These are phyloP conservation scores for Ogataea hybrid DNA, from an alignment of 1,139 yeast species.

Conservation along the genomic window DNA sequence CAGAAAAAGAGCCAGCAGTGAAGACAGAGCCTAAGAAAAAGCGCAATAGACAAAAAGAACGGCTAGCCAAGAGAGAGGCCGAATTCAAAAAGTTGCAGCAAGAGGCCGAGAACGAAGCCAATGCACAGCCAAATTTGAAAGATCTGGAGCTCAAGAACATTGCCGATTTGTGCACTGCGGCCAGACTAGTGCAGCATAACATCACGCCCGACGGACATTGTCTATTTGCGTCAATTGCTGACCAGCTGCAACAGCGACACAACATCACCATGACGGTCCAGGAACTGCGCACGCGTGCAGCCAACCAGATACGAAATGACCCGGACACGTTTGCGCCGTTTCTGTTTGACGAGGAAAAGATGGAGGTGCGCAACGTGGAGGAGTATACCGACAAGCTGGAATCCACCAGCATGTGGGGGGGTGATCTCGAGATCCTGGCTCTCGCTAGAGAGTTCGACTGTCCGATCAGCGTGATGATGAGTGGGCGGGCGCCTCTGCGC, in stretches of 20 bases:
- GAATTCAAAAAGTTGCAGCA: slow-evolving; percentile 59
- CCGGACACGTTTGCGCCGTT: slow-evolving; percentile 78
- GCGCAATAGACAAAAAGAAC: slow-evolving; percentile 82
- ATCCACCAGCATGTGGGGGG: slow-evolving; percentile 90
- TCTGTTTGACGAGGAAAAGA: slow-evolving; percentile 72
- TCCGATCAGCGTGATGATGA: slow-evolving; percentile 72
- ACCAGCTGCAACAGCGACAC: slow-evolving; percentile 64
- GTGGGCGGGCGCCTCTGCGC: slow-evolving; percentile 62
- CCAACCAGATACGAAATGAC: slow-evolving; percentile 59
- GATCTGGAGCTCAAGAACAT: slow-evolving; percentile 69
- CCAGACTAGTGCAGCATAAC: slow-evolving; percentile 54
- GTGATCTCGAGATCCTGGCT: slow-evolving; percentile 88
- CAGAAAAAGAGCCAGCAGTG: slow-evolving; percentile 1
- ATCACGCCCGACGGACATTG: slow-evolving; percentile 95
- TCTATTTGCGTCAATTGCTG: slow-evolving; percentile 79
- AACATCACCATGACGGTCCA: slow-evolving; percentile 40
- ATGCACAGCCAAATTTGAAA: slow-evolving; percentile 60
- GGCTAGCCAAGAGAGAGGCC: slow-evolving; percentile 72
- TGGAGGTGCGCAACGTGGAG: slow-evolving; percentile 59
- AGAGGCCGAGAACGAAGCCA: slow-evolving; percentile 74
- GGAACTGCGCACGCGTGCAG: slow-evolving; percentile 64
- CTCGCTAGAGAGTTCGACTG: slow-evolving; percentile 64
- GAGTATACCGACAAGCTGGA: slow-evolving; percentile 69
- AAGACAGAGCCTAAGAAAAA: slow-evolving; percentile 35
- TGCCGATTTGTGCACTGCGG: slow-evolving; percentile 46